Percentiles rank a stretch among this genome's conserved stretches.
These are phyloP conservation scores for Chytriomyces sp. DNA, from an alignment of 192 early-diverging fungal species.

Conservation along the genomic window DNA sequence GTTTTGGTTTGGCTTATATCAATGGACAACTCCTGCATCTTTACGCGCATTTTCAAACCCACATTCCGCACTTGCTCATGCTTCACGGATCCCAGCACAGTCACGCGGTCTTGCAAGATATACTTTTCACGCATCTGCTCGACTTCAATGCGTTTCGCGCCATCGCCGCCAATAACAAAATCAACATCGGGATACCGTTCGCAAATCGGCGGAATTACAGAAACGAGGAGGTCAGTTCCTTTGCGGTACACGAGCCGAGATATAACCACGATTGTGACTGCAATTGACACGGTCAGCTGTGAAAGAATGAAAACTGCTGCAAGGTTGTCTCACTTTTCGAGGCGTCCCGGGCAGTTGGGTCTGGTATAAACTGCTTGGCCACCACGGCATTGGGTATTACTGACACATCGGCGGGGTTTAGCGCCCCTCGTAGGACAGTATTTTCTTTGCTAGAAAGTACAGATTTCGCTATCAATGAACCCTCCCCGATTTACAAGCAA, in stretches of 20 bases:
- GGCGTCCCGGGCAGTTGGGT: conserved; percentile 74
- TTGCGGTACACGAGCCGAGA: conserved; percentile 93
- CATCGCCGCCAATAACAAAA: conserved; percentile 96
- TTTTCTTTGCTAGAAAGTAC: conserved; percentile 85
- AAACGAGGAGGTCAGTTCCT: conserved; percentile 90
- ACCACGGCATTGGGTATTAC: conserved; percentile 98
- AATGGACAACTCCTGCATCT: not conserved
- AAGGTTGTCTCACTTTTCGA: conserved; percentile 65
- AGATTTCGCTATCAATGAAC: not conserved
- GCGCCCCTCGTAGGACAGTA: conserved; percentile 90
- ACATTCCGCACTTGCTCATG: conserved; percentile 86
- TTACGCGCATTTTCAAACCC: not conserved
- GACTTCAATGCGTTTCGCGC: conserved; percentile 92
- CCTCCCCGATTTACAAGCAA: not conserved
- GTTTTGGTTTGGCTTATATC: too few species aligned
- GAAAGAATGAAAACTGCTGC: not conserved
- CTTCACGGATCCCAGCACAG: conserved; percentile 81
- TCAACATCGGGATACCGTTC: conserved; percentile 74
- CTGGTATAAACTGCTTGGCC: conserved; percentile 87
- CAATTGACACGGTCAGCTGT: not conserved
- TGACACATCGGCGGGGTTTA: conserved; percentile 87
- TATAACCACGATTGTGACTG: conserved; percentile 93
- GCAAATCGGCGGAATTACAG: conserved; percentile 92
- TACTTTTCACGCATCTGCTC: conserved; percentile 97
- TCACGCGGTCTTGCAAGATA: conserved; percentile 89